A percentile compares a stretch with the other conserved stretches of the same genome.
Conservation (phyloP, 176 grass and related monocot species). For the Triticum urartu region DNA sequence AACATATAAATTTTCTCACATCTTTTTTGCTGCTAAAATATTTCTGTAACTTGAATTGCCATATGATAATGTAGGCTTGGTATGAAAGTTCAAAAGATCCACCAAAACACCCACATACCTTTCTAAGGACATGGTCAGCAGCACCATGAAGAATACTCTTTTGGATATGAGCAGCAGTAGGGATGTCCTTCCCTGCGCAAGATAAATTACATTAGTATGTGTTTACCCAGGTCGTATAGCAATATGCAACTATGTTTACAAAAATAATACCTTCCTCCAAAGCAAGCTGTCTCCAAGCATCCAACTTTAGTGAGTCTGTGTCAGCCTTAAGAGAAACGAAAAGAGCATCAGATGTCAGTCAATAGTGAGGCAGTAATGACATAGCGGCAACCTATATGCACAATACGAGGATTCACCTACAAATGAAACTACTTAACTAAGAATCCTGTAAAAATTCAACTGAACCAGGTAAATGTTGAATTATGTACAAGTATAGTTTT, state of each 20-base stretch:
- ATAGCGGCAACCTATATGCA: not conserved
- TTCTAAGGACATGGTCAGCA: conserved; percentile 85
- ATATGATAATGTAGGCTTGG: not conserved
- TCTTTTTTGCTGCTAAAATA: not conserved
- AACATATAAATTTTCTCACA: not conserved
- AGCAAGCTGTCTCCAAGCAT: conserved; percentile 97
- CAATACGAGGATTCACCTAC: not conserved
- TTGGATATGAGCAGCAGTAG: conserved; percentile 40
- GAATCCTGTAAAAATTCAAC: not conserved
- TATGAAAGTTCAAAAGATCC: not conserved
- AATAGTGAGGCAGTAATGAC: not conserved
- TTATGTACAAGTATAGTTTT: not conserved
- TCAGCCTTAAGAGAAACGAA: conserved; percentile 64
- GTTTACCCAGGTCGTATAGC: conserved; percentile 8
- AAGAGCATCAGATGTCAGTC: not conserved
- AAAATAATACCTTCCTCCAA: conserved; percentile 70
- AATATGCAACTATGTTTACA: conserved; percentile 5
- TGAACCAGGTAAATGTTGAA: not conserved
- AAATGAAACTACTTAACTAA: not conserved
- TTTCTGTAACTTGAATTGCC: not conserved
- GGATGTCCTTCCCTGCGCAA: conserved; percentile 72
- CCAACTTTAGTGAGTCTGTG: conserved; percentile 67
- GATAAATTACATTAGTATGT: conserved; percentile 13
- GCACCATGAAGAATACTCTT: conserved; percentile 77
- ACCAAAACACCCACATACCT: conserved; percentile 40